These are phyloP conservation scores for Obelidium mucronatum DNA, from an alignment of 192 early-diverging fungal genomes.

Conservation along the genomic window DNA sequence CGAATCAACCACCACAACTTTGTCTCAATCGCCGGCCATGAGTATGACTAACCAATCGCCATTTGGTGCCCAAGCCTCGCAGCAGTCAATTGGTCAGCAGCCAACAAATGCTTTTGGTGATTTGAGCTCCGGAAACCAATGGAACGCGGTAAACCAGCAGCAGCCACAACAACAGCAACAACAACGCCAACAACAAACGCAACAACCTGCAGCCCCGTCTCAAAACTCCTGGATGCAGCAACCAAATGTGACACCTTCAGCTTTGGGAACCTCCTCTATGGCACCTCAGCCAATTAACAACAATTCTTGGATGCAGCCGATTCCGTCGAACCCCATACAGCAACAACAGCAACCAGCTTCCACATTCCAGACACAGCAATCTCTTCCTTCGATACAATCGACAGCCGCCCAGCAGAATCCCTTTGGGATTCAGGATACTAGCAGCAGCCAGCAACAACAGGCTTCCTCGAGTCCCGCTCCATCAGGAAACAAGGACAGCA, in stretches of 20 bases:
- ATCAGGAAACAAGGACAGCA: slow-evolving; percentile 38
- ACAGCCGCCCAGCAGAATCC: neutral
- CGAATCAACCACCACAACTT: neutral
- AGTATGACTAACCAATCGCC: neutral
- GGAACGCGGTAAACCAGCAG: neutral
- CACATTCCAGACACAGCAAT: neutral
- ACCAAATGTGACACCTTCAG: neutral
- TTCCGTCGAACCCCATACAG: too few species aligned
- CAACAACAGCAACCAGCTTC: neutral
- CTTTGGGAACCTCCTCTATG: neutral
- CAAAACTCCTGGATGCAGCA: slow-evolving; percentile 7
- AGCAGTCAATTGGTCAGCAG: too few species aligned
- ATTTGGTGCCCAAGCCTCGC: too few species aligned
- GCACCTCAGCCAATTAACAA: neutral
- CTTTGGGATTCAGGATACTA: neutral
- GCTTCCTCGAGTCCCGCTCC: neutral
- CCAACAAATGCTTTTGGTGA: too few species aligned
- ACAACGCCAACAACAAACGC: neutral
- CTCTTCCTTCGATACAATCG: neutral
- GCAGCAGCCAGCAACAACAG: slow-evolving; percentile 10
- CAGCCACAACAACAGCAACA: too few species aligned
- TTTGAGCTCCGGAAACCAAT: neutral
- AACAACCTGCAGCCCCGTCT: neutral
- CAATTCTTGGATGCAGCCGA: neutral
- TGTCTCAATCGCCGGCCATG: neutral